phyloP scores from a whole-genome alignment of 805 yeast genomes.

The Maudiozyma saulgeensis region DNA sequence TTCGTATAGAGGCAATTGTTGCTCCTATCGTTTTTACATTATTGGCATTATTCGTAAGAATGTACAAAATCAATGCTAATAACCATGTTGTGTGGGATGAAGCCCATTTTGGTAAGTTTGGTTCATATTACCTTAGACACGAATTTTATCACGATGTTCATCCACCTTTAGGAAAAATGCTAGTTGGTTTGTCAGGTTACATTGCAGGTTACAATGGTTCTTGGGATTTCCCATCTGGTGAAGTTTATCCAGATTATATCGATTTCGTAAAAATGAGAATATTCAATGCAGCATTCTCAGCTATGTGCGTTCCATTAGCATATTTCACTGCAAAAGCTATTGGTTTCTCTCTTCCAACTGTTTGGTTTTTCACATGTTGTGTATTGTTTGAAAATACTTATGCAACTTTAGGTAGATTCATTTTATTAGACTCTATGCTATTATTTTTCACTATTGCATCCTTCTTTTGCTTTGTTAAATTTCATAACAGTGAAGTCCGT shows the following conservation, averaged over 20 bases:
- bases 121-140: constrained; percentile 67
- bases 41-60: constrained; percentile 45
- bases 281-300: constrained; percentile 61
- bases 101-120: constrained; percentile 83
- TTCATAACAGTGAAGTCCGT: constrained; percentile 38
- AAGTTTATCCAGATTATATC: constrained; percentile 48
- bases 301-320: constrained; percentile 59
- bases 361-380: constrained; percentile 52
- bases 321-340: constrained; percentile 58
- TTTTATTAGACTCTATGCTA: constrained; percentile 67
- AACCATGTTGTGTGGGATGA: constrained; percentile 77
- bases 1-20: constrained; percentile 25
- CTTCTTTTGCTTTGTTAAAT: constrained; percentile 46
- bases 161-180: constrained; percentile 78
- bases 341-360: constrained; percentile 41
- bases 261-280: constrained; percentile 59
- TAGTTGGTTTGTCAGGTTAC: constrained; percentile 69
- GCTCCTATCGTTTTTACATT: constrained; percentile 38
- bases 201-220: constrained; percentile 75
- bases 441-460: constrained; percentile 68
- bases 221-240: constrained; percentile 66
- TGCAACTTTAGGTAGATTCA: constrained; percentile 63
- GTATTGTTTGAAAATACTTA: constrained; percentile 60
- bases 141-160: constrained; percentile 82
- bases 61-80: constrained; percentile 48